phyloP scores from a whole-genome alignment of 306 rosid genomes.

The Rosa rugosa region DNA sequence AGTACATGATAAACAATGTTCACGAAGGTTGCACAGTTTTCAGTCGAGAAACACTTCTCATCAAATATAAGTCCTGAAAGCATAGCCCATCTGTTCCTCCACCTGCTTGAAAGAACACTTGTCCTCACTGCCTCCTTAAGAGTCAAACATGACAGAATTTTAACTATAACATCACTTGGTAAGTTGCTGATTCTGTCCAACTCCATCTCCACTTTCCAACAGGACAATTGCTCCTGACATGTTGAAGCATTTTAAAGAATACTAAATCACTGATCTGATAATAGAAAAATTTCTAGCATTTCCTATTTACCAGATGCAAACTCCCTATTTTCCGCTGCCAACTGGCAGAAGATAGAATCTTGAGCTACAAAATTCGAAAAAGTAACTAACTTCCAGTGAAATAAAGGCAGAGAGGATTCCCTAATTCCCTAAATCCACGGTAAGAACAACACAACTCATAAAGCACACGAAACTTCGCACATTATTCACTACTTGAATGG shows the following conservation, averaged over 20 bases:
- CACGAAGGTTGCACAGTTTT: conserved; percentile 29
- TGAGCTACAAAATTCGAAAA: neutral
- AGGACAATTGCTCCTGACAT: conserved; percentile 24
- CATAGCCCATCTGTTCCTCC: conserved; percentile 57
- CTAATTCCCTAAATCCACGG: neutral
- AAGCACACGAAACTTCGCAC: neutral
- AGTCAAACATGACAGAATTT: conserved; percentile 42
- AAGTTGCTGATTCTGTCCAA: conserved; percentile 47
- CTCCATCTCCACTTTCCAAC: conserved; percentile 31
- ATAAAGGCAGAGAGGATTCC: neutral
- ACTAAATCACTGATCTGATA: no score
- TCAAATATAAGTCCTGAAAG: conserved; percentile 51
- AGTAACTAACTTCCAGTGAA: neutral
- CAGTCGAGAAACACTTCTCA: conserved; percentile 20
- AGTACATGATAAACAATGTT: neutral
- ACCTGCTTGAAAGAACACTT: conserved; percentile 54
- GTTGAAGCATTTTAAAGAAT: no score
- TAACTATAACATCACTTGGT: conserved; percentile 45
- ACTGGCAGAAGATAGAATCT: no score
- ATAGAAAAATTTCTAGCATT: no score
- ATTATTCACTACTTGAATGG: neutral
- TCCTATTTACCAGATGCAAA: no score
- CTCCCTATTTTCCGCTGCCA: no score
- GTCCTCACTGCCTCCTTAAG: conserved; percentile 56
- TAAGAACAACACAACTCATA: neutral